These are phyloP conservation scores for Pichia sp. DNA, from an alignment of 1,139 yeast species.

Conservation along the genomic window DNA sequence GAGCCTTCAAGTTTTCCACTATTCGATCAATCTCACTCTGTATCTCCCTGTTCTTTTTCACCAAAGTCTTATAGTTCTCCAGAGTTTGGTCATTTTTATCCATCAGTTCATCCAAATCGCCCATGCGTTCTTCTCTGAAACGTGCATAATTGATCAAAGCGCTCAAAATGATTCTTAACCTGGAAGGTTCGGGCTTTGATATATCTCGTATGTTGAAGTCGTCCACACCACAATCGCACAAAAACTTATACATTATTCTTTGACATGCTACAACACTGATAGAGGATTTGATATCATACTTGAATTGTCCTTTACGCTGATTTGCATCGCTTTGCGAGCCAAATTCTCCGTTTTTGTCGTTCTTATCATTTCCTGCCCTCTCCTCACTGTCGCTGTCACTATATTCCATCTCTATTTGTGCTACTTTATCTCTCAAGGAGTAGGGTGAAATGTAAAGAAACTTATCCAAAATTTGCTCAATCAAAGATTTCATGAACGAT, in stretches of 20 bases:
- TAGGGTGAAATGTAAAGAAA: conserved; percentile 60
- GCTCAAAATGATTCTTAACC: conserved; percentile 65
- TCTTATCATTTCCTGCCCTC: conserved; percentile 27
- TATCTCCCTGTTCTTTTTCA: conserved; percentile 39
- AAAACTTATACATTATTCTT: conserved; percentile 56
- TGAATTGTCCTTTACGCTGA: not conserved
- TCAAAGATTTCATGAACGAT: conserved; percentile 54
- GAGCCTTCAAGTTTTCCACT: conserved; percentile 28
- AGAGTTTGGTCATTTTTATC: conserved; percentile 50
- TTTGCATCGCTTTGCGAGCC: not conserved
- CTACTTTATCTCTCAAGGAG: conserved; percentile 35
- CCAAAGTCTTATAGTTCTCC: conserved; percentile 37
- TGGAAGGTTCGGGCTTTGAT: conserved; percentile 62
- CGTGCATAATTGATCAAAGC: conserved; percentile 84
- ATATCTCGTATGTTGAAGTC: conserved; percentile 74
- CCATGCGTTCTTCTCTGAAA: conserved; percentile 73
- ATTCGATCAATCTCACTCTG: conserved; percentile 44
- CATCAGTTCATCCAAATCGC: conserved; percentile 61
- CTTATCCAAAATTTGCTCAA: conserved; percentile 68
- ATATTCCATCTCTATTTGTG: conserved; percentile 25
- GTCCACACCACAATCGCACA: conserved; percentile 68
- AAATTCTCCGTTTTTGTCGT: conserved; percentile 31
- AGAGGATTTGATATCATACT: conserved; percentile 33
- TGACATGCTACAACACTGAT: conserved; percentile 51
- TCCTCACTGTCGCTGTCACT: conserved; percentile 30